Evolutionary conservation across 2,329 filamentous ascomycete species (phyloP).

Genomic region (Aspergillus carbonarius): DNA sequence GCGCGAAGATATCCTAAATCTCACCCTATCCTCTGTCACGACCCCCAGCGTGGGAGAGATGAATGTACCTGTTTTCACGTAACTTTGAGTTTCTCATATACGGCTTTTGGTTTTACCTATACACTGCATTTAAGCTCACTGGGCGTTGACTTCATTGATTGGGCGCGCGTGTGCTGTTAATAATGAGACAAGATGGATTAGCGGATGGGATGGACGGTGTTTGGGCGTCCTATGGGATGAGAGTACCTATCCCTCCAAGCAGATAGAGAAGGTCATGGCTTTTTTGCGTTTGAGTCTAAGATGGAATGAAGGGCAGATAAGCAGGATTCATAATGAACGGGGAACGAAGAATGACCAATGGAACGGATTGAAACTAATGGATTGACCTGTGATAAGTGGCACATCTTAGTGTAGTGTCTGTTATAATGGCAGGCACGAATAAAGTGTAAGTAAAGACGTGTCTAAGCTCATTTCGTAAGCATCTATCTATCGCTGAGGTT

Average conservation of each 20-base stretch:
- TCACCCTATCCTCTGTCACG: constrained; percentile 3
- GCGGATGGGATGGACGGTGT: not conserved
- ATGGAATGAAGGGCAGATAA: no score
- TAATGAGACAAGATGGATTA: not conserved
- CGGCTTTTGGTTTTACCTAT: not conserved
- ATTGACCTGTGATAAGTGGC: no score
- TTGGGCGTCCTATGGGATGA: not conserved
- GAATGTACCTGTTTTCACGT: constrained; percentile 17
- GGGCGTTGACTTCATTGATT: not conserved
- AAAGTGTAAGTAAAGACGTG: no score
- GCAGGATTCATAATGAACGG: no score
- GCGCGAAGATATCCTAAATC: constrained; percentile 25
- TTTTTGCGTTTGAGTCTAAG: no score
- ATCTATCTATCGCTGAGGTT: constrained; percentile 1
- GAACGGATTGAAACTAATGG: no score
- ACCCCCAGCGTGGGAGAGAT: constrained; percentile 7
- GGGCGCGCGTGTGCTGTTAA: not conserved
- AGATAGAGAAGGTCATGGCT: not conserved
- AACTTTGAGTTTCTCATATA: not conserved
- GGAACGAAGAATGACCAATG: no score
- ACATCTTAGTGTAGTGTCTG: no score
- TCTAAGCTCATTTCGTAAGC: not conserved
- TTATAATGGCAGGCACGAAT: no score
- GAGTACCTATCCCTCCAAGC: not conserved
- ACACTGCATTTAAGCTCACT: not conserved